Conservation (phyloP, 2,329 filamentous ascomycete species). For the Meredithiella fracta region DNA sequence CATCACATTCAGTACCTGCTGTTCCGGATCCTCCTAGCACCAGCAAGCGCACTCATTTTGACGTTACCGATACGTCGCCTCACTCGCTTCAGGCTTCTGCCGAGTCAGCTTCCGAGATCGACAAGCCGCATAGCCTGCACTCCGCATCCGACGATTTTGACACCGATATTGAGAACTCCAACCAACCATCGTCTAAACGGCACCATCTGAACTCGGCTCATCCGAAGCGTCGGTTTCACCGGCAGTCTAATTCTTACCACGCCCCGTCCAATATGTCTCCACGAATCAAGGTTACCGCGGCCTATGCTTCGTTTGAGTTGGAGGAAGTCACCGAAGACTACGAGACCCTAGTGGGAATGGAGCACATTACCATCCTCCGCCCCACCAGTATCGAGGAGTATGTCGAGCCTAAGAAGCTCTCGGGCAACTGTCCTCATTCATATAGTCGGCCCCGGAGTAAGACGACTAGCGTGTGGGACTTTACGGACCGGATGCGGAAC, state of each 20-base stretch:
- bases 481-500: slow-evolving; percentile 18
- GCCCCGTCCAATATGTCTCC: background rate
- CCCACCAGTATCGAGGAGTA: slow-evolving; percentile 22
- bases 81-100: slow-evolving; percentile 3
- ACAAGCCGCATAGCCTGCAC: slow-evolving; percentile 6
- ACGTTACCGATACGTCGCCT: background rate
- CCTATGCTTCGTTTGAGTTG: slow-evolving; percentile 21
- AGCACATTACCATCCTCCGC: slow-evolving; percentile 3
- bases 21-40: background rate
- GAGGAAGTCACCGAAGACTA: slow-evolving; percentile 31
- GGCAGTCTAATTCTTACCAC: background rate
- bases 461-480: background rate
- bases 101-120: slow-evolving; percentile 8
- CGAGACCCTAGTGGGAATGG: background rate
- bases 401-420: slow-evolving; percentile 22
- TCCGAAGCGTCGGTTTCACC: background rate
- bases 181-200: background rate
- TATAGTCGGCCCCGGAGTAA: slow-evolving; percentile 16
- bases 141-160: slow-evolving; percentile 1
- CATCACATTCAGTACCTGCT: background rate
- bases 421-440: slow-evolving; percentile 24
- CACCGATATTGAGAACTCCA: background rate
- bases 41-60: background rate
- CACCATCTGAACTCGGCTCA: slow-evolving; percentile 2
- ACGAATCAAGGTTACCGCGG: background rate